Evolutionary conservation across 2,329 filamentous ascomycete genomes (phyloP).

Genomic region (Trichoderma arundinaceum): DNA sequence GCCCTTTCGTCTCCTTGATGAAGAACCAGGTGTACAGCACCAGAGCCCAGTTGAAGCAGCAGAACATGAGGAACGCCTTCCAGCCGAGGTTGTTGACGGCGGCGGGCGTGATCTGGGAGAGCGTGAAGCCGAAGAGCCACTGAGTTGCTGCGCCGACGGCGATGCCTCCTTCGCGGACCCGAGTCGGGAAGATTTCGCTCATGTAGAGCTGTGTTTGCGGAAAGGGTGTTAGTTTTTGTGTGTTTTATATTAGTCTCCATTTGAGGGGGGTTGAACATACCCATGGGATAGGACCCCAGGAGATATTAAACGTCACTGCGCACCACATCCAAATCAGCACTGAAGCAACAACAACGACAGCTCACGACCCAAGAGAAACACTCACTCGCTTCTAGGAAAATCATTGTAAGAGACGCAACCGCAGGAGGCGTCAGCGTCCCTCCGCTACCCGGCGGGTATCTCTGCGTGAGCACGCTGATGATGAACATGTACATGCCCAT

Average conservation of each 20-base stretch:
- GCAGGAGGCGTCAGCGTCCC: slow-evolving; percentile 46
- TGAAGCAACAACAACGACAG: background rate
- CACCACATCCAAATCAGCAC: background rate
- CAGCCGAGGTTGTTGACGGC: slow-evolving; percentile 54
- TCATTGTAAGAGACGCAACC: slow-evolving; percentile 56
- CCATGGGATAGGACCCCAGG: slow-evolving; percentile 36
- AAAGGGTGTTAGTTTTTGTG: background rate
- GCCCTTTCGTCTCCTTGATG: slow-evolving; percentile 36
- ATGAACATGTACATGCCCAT: slow-evolving; percentile 61
- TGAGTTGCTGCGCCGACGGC: slow-evolving; percentile 56
- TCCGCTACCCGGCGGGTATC: slow-evolving; percentile 47
- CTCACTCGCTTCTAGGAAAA: slow-evolving; percentile 54
- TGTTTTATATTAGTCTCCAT: background rate
- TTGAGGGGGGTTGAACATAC: slow-evolving; percentile 34
- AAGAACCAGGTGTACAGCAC: slow-evolving; percentile 30
- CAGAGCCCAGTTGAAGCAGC: slow-evolving; percentile 31
- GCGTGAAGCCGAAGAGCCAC: slow-evolving; percentile 59
- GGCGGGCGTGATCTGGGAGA: slow-evolving; percentile 55
- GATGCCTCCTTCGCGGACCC: slow-evolving; percentile 56
- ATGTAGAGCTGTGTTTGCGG: slow-evolving; percentile 47
- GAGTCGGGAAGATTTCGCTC: slow-evolving; percentile 56
- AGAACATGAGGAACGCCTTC: slow-evolving; percentile 58
- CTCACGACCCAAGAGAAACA: background rate
- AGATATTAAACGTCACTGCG: slow-evolving; percentile 48
- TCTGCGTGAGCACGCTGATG: slow-evolving; percentile 54